Base-by-base conservation (phyloP, 192 early-diverging fungal species). In the Cetraspora pellucida region DNA sequence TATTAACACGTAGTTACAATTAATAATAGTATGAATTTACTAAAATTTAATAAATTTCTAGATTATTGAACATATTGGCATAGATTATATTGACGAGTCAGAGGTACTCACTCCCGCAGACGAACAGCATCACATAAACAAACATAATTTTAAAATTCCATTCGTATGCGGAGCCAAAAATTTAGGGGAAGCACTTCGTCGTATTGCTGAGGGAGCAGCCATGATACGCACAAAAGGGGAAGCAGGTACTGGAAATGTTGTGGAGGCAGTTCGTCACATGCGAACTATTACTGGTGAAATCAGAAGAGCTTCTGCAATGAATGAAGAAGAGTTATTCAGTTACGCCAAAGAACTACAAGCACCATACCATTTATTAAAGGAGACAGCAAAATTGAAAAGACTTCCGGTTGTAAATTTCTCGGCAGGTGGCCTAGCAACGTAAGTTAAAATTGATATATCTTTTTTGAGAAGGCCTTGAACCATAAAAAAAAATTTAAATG, bases 151-250 rank as follows among this genome's bases (percentile, higher is more conserved):
- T 87, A 92, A 94, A 83, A 85, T 98, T 1, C 97, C 97, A 25
- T 99, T 92, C 81, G 95, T 99, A 72, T 99, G 97, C 82, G 97
- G 97, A 44, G 90, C 90, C 82, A 93, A 93, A 84, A 98, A 99
- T 88, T 87, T 99, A 54, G 96, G 97, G 77, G 96, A 99, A 83
- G 97, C 97, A 63, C 88, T 99, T 80, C 89, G 97, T 54, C 90
- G 97, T 68, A 95, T 99, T 83, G 89, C 90, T 78, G 97, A 99
- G 84, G 97, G 97, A 81, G 97, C 97, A 58, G 92, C 96, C 70
- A 95, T 97, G 92, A 97, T 99, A 86, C 91, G 96, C 78, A 98
- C 96, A 72, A 98, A 97, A 90, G 97, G 96, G 79, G 96, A 97
- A 83, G 96, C 96, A 45, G 97, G 97, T 71, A 99, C 97, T 28